Conservation (phyloP, 768 basidiomycete genomes). For the Phylloporus scabripes region DNA sequence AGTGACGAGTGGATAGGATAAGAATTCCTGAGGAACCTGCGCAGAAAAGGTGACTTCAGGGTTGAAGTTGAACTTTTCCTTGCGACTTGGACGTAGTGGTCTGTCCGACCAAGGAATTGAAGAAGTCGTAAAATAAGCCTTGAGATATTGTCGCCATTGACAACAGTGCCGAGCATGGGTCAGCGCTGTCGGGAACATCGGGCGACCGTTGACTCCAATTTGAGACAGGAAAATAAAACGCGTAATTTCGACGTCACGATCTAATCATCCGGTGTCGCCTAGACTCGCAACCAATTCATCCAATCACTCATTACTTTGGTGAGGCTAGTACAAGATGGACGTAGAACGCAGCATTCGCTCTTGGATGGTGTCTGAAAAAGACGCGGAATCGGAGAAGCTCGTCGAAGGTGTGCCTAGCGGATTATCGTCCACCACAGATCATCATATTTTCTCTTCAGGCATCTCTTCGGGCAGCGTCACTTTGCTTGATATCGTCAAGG, state of each 20-base stretch:
- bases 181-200: slow-evolving; percentile 22
- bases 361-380: slow-evolving; percentile 63
- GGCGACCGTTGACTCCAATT: not conserved
- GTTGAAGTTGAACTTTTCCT: slow-evolving; percentile 80
- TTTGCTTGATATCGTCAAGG: slow-evolving; percentile 76
- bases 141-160: slow-evolving; percentile 21
- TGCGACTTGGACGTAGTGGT: slow-evolving; percentile 7
- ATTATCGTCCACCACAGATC: not conserved
- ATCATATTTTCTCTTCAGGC: slow-evolving; percentile 30
- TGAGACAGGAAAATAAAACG: slow-evolving; percentile 4
- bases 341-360: slow-evolving; percentile 55
- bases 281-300: not conserved
- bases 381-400: slow-evolving; percentile 53
- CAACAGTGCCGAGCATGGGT: slow-evolving; percentile 14
- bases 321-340: too few species aligned
- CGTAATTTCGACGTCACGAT: not conserved
- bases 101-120: slow-evolving; percentile 11
- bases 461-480: slow-evolving; percentile 51
- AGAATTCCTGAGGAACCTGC: slow-evolving; percentile 39
- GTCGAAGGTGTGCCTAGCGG: slow-evolving; percentile 46
- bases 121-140: slow-evolving; percentile 23
- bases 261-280: slow-evolving; percentile 5
- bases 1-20: slow-evolving; percentile 53
- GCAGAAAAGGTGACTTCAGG: slow-evolving; percentile 49
- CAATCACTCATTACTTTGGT: not conserved